Conservation (phyloP, 352 stramenopile genomes). For the Globisporangium nagaii region DNA sequence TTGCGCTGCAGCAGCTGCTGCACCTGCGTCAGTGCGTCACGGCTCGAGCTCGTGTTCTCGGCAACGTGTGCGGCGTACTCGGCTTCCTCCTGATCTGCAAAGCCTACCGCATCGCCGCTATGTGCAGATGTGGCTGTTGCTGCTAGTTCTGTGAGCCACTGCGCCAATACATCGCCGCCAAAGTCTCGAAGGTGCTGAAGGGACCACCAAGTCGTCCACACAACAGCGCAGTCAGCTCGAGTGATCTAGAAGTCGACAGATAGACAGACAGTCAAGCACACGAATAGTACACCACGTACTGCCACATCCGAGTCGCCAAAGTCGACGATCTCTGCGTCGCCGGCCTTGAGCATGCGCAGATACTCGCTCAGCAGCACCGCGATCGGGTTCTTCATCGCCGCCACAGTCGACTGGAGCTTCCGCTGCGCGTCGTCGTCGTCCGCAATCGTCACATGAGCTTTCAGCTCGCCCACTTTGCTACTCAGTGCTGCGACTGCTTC, state of each 20-base stretch:
- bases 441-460: conserved; percentile 2
- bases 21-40: conserved; percentile 34
- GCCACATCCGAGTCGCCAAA: conserved; percentile 36
- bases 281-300: conserved; percentile 6
- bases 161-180: conserved; percentile 11
- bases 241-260: not conserved
- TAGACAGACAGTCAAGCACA: not conserved
- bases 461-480: conserved; percentile 4
- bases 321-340: conserved; percentile 23
- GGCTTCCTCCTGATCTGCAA: conserved; percentile 19
- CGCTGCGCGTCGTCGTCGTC: not conserved
- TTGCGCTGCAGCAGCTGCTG: conserved; percentile 26
- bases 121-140: not conserved
- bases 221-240: not conserved
- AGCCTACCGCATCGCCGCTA: not conserved
- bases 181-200: conserved; percentile 32
- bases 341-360: conserved; percentile 25
- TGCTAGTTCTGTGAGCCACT: conserved; percentile 20
- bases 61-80: conserved; percentile 33
- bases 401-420: not conserved
- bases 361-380: conserved; percentile 31
- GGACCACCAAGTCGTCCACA: not conserved
- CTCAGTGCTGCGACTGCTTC: not conserved
- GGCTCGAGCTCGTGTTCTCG: conserved; percentile 22
- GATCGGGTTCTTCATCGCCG: conserved; percentile 16